A percentile compares a stretch with the other conserved stretches of the same genome.
Evolutionary conservation across 176 grass and related monocot species (phyloP).

Genomic region (Thinopyrum elongatum): DNA sequence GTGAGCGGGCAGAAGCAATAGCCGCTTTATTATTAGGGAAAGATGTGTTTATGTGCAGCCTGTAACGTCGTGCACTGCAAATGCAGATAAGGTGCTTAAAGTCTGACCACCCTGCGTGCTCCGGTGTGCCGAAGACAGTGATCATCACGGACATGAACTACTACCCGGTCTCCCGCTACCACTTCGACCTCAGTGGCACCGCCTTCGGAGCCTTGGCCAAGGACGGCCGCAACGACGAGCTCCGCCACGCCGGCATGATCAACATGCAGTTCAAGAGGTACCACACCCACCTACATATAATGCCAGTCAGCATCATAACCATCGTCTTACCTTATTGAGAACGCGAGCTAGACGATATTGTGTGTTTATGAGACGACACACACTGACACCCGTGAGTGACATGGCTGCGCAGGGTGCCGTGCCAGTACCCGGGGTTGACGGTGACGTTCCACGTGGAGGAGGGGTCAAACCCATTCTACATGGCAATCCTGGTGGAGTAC

Average conservation of each 20-base stretch:
- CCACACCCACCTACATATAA: too few species aligned
- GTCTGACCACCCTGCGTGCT: not conserved
- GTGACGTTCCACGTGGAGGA: constrained; percentile 60
- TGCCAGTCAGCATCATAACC: not conserved
- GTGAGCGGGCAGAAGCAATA: too few species aligned
- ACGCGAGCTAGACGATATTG: not conserved
- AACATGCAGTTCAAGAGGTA: constrained; percentile 24
- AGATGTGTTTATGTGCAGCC: too few species aligned
- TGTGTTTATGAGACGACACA: too few species aligned
- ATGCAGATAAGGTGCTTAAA: not conserved
- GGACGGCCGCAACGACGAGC: constrained; percentile 40
- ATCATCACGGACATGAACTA: not conserved
- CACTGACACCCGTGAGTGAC: not conserved
- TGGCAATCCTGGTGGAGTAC: constrained; percentile 16
- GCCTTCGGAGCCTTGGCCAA: constrained; percentile 30
- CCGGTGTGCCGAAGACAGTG: not conserved
- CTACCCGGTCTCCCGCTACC: not conserved
- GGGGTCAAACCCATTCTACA: constrained; percentile 61
- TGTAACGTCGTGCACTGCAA: not conserved
- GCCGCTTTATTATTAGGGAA: too few species aligned
- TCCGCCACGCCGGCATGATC: not conserved
- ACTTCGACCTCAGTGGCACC: not conserved
- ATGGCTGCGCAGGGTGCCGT: constrained; percentile 15
- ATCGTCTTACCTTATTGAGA: not conserved
- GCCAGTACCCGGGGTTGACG: constrained; percentile 27